Conservation (phyloP, 768 basidiomycete species). For the Amanita polypyramis region DNA sequence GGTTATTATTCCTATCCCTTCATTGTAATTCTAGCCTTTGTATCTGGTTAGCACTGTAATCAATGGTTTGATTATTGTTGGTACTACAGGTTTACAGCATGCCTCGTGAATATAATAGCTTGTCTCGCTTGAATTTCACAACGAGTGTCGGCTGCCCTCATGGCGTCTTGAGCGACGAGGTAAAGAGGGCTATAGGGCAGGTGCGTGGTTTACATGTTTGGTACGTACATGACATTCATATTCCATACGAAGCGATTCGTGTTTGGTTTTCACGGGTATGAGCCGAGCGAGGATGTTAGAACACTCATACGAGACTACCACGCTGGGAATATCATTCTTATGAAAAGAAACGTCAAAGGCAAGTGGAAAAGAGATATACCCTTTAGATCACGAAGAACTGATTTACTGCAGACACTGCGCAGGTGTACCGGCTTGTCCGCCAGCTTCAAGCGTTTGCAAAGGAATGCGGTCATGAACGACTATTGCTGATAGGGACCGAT, state of each 20-base stretch:
- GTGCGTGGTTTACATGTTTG: slow-evolving; percentile 13
- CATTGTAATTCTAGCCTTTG: slow-evolving; percentile 3
- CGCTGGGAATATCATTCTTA: slow-evolving; percentile 58
- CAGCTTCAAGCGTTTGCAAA: slow-evolving; percentile 46
- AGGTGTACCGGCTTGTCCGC: slow-evolving; percentile 36
- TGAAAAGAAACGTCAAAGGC: slow-evolving; percentile 60
- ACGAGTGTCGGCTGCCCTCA: neutral
- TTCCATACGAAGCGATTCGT: slow-evolving; percentile 46
- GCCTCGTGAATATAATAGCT: no score
- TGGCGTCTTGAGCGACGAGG: neutral
- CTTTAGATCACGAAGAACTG: neutral
- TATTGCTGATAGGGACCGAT: slow-evolving; percentile 60
- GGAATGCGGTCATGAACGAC: slow-evolving; percentile 41
- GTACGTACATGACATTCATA: slow-evolving; percentile 14
- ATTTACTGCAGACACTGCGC: slow-evolving; percentile 31
- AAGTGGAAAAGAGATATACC: slow-evolving; percentile 3
- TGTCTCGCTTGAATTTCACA: no score
- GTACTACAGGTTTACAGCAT: neutral
- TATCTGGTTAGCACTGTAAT: neutral
- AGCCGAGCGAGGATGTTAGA: slow-evolving; percentile 39
- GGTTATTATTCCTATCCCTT: neutral
- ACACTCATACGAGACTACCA: slow-evolving; percentile 52
- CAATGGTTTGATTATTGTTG: neutral
- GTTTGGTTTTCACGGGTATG: slow-evolving; percentile 54
- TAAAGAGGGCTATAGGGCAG: slow-evolving; percentile 27